These are phyloP conservation scores for Alternaria rosae DNA, from an alignment of 2,329 filamentous ascomycete species.

Conservation along the genomic window DNA sequence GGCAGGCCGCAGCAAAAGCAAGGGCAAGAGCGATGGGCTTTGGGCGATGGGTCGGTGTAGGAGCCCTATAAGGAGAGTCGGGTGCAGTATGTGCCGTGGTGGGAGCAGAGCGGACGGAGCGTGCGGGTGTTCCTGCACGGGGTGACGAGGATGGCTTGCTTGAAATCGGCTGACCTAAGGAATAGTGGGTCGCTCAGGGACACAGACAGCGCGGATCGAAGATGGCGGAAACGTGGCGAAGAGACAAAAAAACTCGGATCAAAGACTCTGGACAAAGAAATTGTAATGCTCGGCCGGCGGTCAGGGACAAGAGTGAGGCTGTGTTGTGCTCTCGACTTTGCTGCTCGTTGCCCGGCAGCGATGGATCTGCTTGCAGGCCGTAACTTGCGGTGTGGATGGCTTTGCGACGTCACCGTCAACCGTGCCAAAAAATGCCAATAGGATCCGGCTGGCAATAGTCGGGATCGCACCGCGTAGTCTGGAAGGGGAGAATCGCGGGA, in stretches of 20 bases:
- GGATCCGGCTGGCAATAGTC: not conserved
- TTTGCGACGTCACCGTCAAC: slow-evolving; percentile 29
- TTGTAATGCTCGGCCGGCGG: not conserved
- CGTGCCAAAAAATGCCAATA: slow-evolving; percentile 10
- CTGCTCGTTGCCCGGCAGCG: slow-evolving; percentile 21
- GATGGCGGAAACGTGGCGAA: slow-evolving; percentile 32
- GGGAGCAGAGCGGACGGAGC: slow-evolving; percentile 11
- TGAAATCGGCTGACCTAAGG: slow-evolving; percentile 24
- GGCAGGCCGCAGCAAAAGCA: slow-evolving; percentile 9
- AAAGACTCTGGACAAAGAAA: slow-evolving; percentile 18
- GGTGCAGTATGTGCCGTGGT: slow-evolving; percentile 12
- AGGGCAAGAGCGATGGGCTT: slow-evolving; percentile 14
- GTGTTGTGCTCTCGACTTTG: slow-evolving; percentile 11
- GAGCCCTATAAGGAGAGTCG: slow-evolving; percentile 18
- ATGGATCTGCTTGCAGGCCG: slow-evolving; percentile 9
- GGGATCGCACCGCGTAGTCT: slow-evolving; percentile 2
- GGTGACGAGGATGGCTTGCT: slow-evolving; percentile 22
- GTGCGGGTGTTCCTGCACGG: slow-evolving; percentile 18
- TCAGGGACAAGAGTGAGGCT: slow-evolving; percentile 17
- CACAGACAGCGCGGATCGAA: slow-evolving; percentile 17
- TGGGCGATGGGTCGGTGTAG: slow-evolving; percentile 3
- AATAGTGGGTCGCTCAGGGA: slow-evolving; percentile 14
- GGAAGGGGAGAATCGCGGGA: not conserved
- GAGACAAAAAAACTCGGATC: slow-evolving; percentile 10
- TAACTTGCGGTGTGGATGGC: slow-evolving; percentile 24